Evolutionary conservation across 169 alveolate species (phyloP).

Genomic region (Plasmodium coatneyi): DNA sequence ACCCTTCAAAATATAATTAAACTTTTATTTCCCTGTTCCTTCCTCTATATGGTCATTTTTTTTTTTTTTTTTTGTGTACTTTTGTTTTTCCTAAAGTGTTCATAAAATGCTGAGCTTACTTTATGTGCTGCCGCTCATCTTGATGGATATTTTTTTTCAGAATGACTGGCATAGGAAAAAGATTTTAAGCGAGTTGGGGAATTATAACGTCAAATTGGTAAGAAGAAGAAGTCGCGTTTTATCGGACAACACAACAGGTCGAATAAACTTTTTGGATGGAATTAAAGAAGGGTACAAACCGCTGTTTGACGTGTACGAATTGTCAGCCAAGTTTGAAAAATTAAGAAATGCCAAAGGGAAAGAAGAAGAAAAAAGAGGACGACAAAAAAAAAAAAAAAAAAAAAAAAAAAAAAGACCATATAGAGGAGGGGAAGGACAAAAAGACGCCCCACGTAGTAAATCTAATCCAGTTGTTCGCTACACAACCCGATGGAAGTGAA

Average conservation of each 20-base stretch:
- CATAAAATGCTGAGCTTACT: slow-evolving; percentile 29
- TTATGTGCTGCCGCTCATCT: slow-evolving; percentile 42
- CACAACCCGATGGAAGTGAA: background rate
- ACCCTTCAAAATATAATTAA: slow-evolving; percentile 4
- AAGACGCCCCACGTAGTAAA: background rate
- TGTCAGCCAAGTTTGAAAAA: slow-evolving; percentile 44
- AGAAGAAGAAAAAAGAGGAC: background rate
- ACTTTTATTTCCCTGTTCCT: background rate
- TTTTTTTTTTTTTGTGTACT: background rate
- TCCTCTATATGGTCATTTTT: background rate
- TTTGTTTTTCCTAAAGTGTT: background rate
- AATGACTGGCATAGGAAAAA: slow-evolving; percentile 5
- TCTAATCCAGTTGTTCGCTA: background rate
- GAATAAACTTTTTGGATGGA: slow-evolving; percentile 2
- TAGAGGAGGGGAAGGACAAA: background rate
- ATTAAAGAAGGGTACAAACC: slow-evolving; percentile 16
- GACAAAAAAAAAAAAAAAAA: background rate
- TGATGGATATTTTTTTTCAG: slow-evolving; percentile 19
- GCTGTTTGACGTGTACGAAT: slow-evolving; percentile 32
- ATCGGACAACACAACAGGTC: background rate
- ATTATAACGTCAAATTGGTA: slow-evolving; percentile 16
- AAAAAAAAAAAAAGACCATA: background rate
- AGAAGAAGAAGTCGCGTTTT: slow-evolving; percentile 9
- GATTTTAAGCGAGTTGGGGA: background rate
- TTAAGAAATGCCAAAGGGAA: slow-evolving; percentile 1